Evolutionary conservation across 208 protist species (phyloP).

Genomic region (Acanthamoeba healyi): DNA sequence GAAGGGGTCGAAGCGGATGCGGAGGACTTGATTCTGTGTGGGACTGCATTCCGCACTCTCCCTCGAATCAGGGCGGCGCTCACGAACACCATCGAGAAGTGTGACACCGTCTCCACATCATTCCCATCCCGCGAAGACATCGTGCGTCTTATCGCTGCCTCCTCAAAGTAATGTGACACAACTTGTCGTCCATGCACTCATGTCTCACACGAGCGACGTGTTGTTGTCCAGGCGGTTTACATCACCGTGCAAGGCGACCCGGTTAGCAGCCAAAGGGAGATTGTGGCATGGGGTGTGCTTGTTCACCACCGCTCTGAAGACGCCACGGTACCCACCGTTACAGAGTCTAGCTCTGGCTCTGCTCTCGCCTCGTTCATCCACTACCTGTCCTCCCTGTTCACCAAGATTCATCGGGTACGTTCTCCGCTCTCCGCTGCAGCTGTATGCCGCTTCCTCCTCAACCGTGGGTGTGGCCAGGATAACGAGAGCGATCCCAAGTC

Average conservation of each 20-base stretch:
- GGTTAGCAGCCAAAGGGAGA: not conserved
- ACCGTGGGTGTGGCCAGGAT: not conserved
- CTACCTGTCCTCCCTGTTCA: not conserved
- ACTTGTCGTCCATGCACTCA: too few species aligned
- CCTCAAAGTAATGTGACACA: too few species aligned
- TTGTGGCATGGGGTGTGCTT: not conserved
- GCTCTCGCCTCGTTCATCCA: not conserved
- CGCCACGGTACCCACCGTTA: not conserved
- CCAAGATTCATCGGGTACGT: not conserved
- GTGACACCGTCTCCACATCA: not conserved
- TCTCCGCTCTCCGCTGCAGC: not conserved
- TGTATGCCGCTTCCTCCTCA: not conserved
- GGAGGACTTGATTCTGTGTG: not conserved
- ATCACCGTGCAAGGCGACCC: slow-evolving; percentile 15
- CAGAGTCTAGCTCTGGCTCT: not conserved
- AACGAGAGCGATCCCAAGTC: not conserved
- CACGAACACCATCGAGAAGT: not conserved
- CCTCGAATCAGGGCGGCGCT: not conserved
- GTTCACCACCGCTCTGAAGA: not conserved
- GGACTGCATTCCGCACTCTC: not conserved
- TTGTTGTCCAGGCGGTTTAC: not conserved
- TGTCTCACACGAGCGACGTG: too few species aligned
- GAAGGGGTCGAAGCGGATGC: not conserved
- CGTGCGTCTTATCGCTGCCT: too few species aligned
- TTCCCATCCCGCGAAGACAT: not conserved